These are phyloP conservation scores for Dioscorea alata DNA, from an alignment of 106 monocot genomes.

Conservation along the genomic window DNA sequence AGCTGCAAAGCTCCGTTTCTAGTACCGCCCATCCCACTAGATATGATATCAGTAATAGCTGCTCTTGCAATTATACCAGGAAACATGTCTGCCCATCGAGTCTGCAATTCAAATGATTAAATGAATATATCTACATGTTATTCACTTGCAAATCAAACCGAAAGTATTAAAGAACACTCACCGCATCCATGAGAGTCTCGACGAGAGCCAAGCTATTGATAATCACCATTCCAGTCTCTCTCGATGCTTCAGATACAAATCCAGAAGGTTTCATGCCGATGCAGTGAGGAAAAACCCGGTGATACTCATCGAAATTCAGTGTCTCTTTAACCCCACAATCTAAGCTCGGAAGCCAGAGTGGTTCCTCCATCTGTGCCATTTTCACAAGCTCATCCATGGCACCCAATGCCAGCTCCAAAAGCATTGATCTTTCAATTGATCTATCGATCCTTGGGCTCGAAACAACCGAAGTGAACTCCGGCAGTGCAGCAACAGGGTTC, in stretches of 20 bases:
- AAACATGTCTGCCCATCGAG: conserved; percentile 82
- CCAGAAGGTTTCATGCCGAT: conserved; percentile 41
- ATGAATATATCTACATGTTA: too few relatives aligned
- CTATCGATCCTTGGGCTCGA: conserved; percentile 35
- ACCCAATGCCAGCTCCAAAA: conserved; percentile 63
- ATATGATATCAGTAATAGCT: conserved; percentile 51
- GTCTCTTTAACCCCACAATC: conserved; percentile 26
- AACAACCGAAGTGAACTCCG: conserved; percentile 19
- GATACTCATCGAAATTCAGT: conserved; percentile 62
- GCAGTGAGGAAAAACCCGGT: conserved; percentile 35
- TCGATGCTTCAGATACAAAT: conserved; percentile 70
- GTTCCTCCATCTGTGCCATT: conserved; percentile 65
- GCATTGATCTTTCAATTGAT: conserved; percentile 44
- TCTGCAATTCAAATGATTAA: conserved; percentile 17
- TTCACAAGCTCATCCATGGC: conserved; percentile 88
- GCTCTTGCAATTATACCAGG: conserved; percentile 66
- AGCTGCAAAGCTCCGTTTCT: conserved; percentile 81
- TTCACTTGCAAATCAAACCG: too few relatives aligned
- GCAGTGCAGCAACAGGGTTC: conserved; percentile 9
- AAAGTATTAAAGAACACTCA: conserved; percentile 6
- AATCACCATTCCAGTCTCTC: conserved; percentile 62
- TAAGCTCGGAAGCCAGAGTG: conserved; percentile 54
- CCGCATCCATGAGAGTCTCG: conserved; percentile 85
- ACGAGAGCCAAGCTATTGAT: conserved; percentile 71
- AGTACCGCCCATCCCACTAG: conserved; percentile 52